Percentiles rank a stretch among this genome's conserved stretches.
Evolutionary conservation across 495 filamentous ascomycete species (phyloP).

Genomic region (Hyaloscypha finlandica): DNA sequence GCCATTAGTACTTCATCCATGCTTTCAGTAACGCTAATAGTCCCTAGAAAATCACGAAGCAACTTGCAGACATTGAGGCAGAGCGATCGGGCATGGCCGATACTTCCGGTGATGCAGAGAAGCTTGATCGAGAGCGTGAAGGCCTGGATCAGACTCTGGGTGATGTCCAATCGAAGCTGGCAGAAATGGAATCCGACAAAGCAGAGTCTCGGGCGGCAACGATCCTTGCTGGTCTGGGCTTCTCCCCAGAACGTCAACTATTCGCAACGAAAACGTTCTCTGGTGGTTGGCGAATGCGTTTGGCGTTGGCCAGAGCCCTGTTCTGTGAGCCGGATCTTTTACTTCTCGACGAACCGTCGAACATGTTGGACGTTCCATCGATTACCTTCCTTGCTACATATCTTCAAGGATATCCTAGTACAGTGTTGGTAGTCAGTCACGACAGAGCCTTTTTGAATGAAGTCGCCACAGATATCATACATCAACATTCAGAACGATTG

Average conservation of each 20-base stretch:
- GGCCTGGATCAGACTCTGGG: conserved; percentile 84
- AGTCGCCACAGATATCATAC: conserved; percentile 98
- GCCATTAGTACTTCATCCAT: conserved; percentile 2
- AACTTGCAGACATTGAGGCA: conserved; percentile 78
- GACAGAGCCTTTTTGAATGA: conserved; percentile 99
- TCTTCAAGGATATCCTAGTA: conserved; percentile 90
- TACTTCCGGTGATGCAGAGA: conserved; percentile 81
- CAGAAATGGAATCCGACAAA: conserved; percentile 99
- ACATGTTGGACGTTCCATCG: conserved; percentile 99
- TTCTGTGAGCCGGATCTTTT: conserved; percentile 98
- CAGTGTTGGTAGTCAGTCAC: conserved; percentile 95
- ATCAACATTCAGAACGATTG: conserved; percentile 94
- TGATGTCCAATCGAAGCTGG: conserved; percentile 88
- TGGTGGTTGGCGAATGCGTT: conserved; percentile 98
- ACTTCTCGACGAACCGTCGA: conserved; percentile 97
- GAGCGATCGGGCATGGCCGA: conserved; percentile 80
- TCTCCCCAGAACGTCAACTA: conserved; percentile 91
- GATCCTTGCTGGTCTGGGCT: conserved; percentile 95
- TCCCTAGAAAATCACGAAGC: conserved; percentile 74
- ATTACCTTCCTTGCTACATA: conserved; percentile 98
- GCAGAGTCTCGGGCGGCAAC: conserved; percentile 93
- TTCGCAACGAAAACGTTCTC: conserved; percentile 97
- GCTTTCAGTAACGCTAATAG: neutral
- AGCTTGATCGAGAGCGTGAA: conserved; percentile 82
- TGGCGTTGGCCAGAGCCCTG: conserved; percentile 89